Base-by-base conservation (phyloP, 768 basidiomycete genomes). In the Mycena haematopus region DNA sequence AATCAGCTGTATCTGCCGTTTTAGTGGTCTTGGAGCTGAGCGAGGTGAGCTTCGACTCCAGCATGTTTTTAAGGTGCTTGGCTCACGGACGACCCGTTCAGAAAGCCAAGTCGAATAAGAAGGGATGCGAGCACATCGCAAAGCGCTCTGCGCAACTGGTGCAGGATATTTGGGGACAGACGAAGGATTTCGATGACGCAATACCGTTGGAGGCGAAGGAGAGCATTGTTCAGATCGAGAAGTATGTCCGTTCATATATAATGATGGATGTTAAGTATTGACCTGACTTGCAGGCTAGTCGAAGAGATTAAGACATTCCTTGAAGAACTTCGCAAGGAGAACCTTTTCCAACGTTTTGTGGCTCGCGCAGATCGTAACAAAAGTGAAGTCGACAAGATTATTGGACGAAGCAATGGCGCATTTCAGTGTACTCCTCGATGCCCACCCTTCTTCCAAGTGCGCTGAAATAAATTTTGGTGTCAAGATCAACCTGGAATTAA, bases 291-390 rank as follows among this genome's bases (percentile, higher is more conserved):
- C 44, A 45, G 44, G 44, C 7, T 45, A 45, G 22, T 45, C 44
- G 22, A 5, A 24, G 7, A 45, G 57, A 60, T 56, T 56, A 56
- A 52, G 24, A 49, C 47, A n/a, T 56, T 56, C 56, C 47, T 56
- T 22, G 17, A 56, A 7, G 33, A 21, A 45, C 56, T 56, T 21
- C 11, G 36, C 6, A 38, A 50, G 22, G 56, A 57, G 56, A 57
- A 57, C 1, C 1, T 56, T 44, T 46, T 19, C 29, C 22, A 56
- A 56, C 55, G 55, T 21, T 17, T 56, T n/a, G n/a, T n/a, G 15
- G 46, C 46, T 38, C 56, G 45, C 44, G 45, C 47, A 56, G 44
- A 56, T 56, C 21, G 33, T 3, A 5, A 56, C 33, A 33, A 56
- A 14, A 49, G 42, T 13, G 27, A 56, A 46, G 44, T 56, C 42